Evolutionary conservation across 345 rosid species (phyloP).

Genomic region (Eucalyptus polyanthemos): DNA sequence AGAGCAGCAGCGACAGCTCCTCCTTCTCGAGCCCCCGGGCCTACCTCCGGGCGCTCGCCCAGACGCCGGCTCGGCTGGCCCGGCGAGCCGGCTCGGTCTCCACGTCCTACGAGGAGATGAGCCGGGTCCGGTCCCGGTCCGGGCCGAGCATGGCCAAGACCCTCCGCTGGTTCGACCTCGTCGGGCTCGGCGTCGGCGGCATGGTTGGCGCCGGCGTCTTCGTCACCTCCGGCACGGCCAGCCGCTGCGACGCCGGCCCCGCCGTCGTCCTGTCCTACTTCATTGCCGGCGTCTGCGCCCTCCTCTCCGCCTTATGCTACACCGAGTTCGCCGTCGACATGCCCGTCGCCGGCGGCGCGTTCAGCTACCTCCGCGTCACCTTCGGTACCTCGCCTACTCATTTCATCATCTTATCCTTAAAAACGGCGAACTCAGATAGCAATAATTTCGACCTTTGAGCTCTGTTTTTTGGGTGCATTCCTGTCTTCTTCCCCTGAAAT

Average conservation of each 20-base stretch:
- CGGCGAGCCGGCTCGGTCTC: slow-evolving; percentile 65
- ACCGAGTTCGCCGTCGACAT: slow-evolving; percentile 95
- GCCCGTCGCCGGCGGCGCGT: slow-evolving; percentile 99
- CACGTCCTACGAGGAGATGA: slow-evolving; percentile 62
- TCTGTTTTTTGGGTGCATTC: neutral
- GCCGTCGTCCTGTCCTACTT: slow-evolving; percentile 75
- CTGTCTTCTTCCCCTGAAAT: neutral
- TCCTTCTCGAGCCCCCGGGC: slow-evolving; percentile 50
- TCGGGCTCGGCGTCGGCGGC: slow-evolving; percentile 87
- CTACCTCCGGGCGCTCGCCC: slow-evolving; percentile 51
- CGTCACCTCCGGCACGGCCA: slow-evolving; percentile 69
- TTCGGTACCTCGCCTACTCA: slow-evolving; percentile 32
- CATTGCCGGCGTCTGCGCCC: slow-evolving; percentile 95
- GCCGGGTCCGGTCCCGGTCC: slow-evolving; percentile 36
- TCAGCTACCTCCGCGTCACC: slow-evolving; percentile 83
- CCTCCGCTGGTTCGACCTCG: slow-evolving; percentile 79
- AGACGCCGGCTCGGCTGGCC: slow-evolving; percentile 60
- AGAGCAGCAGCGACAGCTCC: slow-evolving; percentile 2
- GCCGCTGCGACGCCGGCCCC: slow-evolving; percentile 58
- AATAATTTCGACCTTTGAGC: neutral
- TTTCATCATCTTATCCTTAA: neutral
- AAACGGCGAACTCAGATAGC: neutral
- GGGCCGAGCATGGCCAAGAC: slow-evolving; percentile 61
- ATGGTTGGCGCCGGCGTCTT: slow-evolving; percentile 98
- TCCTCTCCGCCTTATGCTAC: slow-evolving; percentile 93